Evolutionary conservation across 1,284 basidiomycete species (phyloP).

Genomic region (Rhodotorula sp.): DNA sequence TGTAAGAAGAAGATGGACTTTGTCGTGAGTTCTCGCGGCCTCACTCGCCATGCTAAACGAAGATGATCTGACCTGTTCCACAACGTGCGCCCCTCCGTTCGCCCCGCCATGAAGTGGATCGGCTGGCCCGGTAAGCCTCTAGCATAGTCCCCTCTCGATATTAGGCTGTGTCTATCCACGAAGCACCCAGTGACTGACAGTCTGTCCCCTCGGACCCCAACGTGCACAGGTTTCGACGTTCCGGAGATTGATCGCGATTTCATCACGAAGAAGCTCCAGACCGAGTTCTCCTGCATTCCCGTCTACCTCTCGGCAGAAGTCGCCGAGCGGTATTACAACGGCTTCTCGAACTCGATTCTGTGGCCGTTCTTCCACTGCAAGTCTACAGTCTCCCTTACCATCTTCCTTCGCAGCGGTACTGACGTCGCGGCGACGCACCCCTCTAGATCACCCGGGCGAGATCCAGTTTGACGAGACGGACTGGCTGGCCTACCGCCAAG

Average conservation of each 20-base stretch:
- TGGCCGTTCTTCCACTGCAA: constrained; percentile 94
- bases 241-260: constrained; percentile 78
- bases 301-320: constrained; percentile 97
- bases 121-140: constrained; percentile 44
- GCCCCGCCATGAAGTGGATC: constrained; percentile 41
- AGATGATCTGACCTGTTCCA: neutral
- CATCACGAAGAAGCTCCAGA: constrained; percentile 82
- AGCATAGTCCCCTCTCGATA: neutral
- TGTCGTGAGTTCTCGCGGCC: constrained; percentile 52
- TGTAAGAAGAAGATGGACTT: constrained; percentile 96
- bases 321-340: constrained; percentile 95
- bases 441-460: constrained; percentile 60
- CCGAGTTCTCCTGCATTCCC: constrained; percentile 94
- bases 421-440: neutral
- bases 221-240: constrained; percentile 71
- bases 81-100: constrained; percentile 2
- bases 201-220: neutral
- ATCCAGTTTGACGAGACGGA: constrained; percentile 99
- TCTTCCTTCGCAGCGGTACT: neutral
- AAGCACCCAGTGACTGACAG: too few relatives aligned
- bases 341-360: constrained; percentile 98
- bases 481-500: constrained; percentile 96
- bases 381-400: neutral
- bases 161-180: too few relatives aligned
- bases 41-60: neutral